Evolutionary conservation across 495 filamentous ascomycete genomes (phyloP).

Genomic region (Venustampulla echinocandica): DNA sequence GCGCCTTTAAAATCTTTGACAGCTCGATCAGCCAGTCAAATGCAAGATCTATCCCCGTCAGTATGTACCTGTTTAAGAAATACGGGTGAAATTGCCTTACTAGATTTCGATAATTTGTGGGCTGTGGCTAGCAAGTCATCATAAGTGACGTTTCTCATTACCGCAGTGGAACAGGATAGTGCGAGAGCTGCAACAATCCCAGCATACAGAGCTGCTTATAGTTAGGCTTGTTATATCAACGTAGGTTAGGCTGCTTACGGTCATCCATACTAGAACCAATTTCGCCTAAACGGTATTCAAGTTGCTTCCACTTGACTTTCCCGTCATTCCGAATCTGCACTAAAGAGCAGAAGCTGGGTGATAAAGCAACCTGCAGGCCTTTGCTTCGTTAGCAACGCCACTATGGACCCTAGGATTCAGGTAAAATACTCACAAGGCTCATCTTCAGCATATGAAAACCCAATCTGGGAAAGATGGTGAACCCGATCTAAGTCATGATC

Average conservation of each 20-base stretch:
- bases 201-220: slow-evolving; percentile 28
- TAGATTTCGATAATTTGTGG: slow-evolving; percentile 38
- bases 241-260: slow-evolving; percentile 27
- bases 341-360: slow-evolving; percentile 63
- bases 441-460: slow-evolving; percentile 53
- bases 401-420: neutral
- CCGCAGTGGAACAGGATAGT: slow-evolving; percentile 35
- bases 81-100: slow-evolving; percentile 16
- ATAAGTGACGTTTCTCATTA: slow-evolving; percentile 46
- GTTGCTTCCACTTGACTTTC: slow-evolving; percentile 50
- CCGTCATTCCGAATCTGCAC: slow-evolving; percentile 57
- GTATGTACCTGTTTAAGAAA: slow-evolving; percentile 13
- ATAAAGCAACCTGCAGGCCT: slow-evolving; percentile 63
- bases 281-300: slow-evolving; percentile 46
- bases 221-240: slow-evolving; percentile 1
- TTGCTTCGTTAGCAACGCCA: neutral
- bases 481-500: slow-evolving; percentile 55
- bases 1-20: slow-evolving; percentile 55
- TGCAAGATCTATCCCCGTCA: slow-evolving; percentile 41
- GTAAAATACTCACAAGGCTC: slow-evolving; percentile 36
- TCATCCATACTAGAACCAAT: slow-evolving; percentile 30
- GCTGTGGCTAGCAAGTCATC: slow-evolving; percentile 71
- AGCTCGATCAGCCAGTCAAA: slow-evolving; percentile 52
- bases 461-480: slow-evolving; percentile 59
- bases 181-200: slow-evolving; percentile 32